Evolutionary conservation across 768 basidiomycete species (phyloP).

Genomic region (Tephrocybe sp.): DNA sequence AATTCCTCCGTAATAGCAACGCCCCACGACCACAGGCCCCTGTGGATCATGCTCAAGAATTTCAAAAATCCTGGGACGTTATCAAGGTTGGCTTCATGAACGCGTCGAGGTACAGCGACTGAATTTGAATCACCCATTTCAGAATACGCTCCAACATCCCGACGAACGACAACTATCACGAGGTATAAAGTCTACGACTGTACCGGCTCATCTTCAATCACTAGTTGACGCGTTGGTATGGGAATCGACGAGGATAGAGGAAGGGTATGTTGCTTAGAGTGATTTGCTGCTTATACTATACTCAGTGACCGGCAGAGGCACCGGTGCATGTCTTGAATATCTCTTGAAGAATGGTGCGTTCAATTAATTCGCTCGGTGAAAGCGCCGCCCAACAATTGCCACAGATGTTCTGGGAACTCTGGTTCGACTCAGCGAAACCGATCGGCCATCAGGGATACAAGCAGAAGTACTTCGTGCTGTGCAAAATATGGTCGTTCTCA

Average conservation of each 20-base stretch:
- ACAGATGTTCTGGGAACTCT: constrained; percentile 82
- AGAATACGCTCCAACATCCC: constrained; percentile 85
- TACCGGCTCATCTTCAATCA: constrained; percentile 70
- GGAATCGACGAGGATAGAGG: constrained; percentile 83
- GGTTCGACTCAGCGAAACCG: constrained; percentile 81
- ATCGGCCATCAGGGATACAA: constrained; percentile 88
- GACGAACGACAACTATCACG: constrained; percentile 85
- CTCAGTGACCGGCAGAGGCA: constrained; percentile 51
- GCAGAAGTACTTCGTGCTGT: constrained; percentile 85
- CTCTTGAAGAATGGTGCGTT: constrained; percentile 81
- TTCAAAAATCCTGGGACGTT: constrained; percentile 72
- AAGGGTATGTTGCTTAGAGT: constrained; percentile 61
- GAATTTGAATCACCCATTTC: constrained; percentile 1
- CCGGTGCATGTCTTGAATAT: constrained; percentile 90
- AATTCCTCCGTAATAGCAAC: constrained; percentile 57
- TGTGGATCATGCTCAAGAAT: constrained; percentile 71
- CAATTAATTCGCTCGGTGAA: constrained; percentile 75
- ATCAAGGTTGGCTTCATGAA: constrained; percentile 54
- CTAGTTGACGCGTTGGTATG: constrained; percentile 86
- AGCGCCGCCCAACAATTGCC: not conserved
- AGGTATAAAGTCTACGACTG: constrained; percentile 81
- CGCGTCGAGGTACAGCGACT: constrained; percentile 7
- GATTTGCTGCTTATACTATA: constrained; percentile 2
- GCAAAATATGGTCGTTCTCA: constrained; percentile 86
- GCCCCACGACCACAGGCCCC: constrained; percentile 48